Conservation (phyloP, 1,284 basidiomycete genomes). For the Heterobasidion parviporum region DNA sequence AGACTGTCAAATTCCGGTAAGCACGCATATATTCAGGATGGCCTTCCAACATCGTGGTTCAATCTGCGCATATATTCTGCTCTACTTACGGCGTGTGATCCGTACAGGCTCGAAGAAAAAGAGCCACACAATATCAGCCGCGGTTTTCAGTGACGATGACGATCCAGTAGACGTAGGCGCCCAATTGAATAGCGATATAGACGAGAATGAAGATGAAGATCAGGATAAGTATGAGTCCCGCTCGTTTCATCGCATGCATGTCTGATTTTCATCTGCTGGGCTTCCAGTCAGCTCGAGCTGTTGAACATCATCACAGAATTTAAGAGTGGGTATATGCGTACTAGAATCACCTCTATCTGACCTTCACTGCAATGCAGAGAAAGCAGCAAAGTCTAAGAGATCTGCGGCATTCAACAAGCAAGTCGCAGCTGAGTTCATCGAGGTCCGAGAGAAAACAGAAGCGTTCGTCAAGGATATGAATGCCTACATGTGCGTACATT, state of each 20-base stretch:
- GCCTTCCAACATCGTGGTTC: background rate
- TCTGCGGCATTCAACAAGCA: background rate
- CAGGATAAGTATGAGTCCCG: background rate
- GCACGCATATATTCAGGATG: too few relatives aligned
- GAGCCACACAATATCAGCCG: background rate
- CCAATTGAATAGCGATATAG: background rate
- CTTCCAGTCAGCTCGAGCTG: background rate
- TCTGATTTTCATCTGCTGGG: background rate
- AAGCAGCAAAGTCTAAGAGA: background rate
- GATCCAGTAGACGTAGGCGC: too few relatives aligned
- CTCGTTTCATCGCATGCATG: background rate
- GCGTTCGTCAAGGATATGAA: slow-evolving; percentile 8
- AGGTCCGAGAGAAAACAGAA: slow-evolving; percentile 4
- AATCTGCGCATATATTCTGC: background rate
- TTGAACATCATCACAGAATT: background rate
- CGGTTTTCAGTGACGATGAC: too few relatives aligned
- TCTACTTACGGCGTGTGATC: background rate
- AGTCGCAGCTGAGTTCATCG: background rate
- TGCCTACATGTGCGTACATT: slow-evolving; percentile 11
- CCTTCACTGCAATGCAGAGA: background rate
- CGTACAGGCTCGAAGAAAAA: background rate
- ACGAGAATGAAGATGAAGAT: background rate
- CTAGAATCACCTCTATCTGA: background rate
- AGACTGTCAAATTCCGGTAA: too few relatives aligned
- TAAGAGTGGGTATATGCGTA: background rate